Base-by-base conservation (phyloP, 768 basidiomycete genomes). In the Leccinellum rugosiceps region DNA sequence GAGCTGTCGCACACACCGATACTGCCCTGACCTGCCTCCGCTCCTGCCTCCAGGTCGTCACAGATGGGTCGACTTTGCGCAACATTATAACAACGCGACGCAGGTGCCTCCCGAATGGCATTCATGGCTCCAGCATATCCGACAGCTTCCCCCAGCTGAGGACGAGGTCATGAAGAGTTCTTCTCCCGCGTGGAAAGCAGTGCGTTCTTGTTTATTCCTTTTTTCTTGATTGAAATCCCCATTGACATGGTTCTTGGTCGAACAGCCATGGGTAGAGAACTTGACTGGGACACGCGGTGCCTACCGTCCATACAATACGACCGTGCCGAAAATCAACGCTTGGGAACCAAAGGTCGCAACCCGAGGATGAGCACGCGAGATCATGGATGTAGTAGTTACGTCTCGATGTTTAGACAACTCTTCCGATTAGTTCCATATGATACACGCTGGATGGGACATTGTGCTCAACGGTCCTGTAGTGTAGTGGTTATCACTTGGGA, bases 61-160 rank as follows among this genome's bases (percentile, higher is more conserved):
- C 70, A 84, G 96, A 73, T 98, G 96, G 96, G 86, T 98, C 44
- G 96, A 98, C 76, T 93, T 82, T 67, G 81, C 88, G 17, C 94
- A 97, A 84, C 91, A 94, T 68, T 84, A 94, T 60, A 87, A 80
- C 74, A 89, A 98, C 66, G 92, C 91, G n/a, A 82, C 92, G 0
- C 96, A 99, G 77, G 87, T 97, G 34, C 91, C 94, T 15, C 83
- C 95, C 1, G 94, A 96, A 74, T 98, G 96, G 96, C 96, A 97
- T 76, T 86, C 94, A 5, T 98, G 95, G 95, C 75, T 98, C 35
- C 80, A 82, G 10, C 94, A 97, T 68, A 97, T 96, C 65, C 89
- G 96, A 50, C 83, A 86, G 63, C 83, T 86, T 25, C 82, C 93
- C 5, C 96, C 96, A 1, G 76, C 80, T 1, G 78, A 87, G 57